A percentile compares a stretch with the other conserved stretches of the same genome.
Conservation (phyloP, 148 eudicot genomes). For the Rhododendron molle region DNA sequence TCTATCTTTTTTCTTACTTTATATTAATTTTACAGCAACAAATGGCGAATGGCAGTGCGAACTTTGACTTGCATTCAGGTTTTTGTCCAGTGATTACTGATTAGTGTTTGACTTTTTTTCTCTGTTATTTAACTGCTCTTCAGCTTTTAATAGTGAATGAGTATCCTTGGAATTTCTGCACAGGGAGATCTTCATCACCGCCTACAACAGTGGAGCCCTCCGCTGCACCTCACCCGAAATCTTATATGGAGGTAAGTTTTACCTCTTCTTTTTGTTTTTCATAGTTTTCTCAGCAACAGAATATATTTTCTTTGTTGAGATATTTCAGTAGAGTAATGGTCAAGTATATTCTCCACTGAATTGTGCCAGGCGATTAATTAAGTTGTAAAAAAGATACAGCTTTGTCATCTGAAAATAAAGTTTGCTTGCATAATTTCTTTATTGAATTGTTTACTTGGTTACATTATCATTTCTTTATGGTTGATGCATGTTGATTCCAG, state of each 20-base stretch:
- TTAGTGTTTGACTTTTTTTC: neutral
- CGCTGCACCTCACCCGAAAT: conserved; percentile 62
- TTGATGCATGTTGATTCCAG: conserved; percentile 5
- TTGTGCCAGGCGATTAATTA: neutral
- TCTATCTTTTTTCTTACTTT: neutral
- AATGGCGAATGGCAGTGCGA: conserved; percentile 39
- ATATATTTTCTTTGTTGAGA: neutral
- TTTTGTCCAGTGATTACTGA: conserved; percentile 2
- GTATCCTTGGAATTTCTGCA: conserved; percentile 23
- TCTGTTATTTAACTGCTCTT: neutral
- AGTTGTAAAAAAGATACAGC: neutral
- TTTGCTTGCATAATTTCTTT: neutral
- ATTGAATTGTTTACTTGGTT: neutral
- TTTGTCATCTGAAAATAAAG: neutral
- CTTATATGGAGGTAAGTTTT: conserved; percentile 63
- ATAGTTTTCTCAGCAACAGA: neutral
- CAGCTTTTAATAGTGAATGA: conserved; percentile 5
- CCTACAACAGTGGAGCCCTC: conserved; percentile 58
- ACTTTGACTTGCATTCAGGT: conserved; percentile 61
- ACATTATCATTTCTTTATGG: neutral
- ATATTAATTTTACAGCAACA: conserved; percentile 40
- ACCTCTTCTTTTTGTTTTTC: conserved; percentile 2
- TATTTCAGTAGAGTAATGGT: neutral
- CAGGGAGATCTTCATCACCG: conserved; percentile 66
- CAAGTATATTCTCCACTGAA: neutral